phyloP scores from a whole-genome alignment of 1,139 yeast species.

The Lizanozyma gosingica region DNA sequence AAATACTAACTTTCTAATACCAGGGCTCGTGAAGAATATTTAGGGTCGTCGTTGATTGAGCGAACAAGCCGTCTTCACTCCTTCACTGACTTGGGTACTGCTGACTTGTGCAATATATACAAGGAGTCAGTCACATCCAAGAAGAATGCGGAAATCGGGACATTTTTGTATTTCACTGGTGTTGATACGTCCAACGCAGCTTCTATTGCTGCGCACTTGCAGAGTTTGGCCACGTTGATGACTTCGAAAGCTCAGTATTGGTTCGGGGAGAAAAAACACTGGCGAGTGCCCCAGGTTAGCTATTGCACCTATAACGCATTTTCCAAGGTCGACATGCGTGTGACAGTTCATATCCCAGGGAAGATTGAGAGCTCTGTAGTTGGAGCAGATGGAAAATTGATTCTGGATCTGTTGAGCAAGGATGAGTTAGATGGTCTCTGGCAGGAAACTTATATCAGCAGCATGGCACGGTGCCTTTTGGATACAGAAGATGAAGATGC shows the following conservation, averaged over 20 bases:
- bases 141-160: slow-evolving; percentile 35
- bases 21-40: slow-evolving; percentile 42
- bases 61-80: slow-evolving; percentile 43
- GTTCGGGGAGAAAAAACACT: slow-evolving; percentile 58
- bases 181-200: slow-evolving; percentile 51
- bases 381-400: slow-evolving; percentile 34
- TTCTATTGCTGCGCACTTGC: slow-evolving; percentile 62
- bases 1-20: slow-evolving; percentile 7
- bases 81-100: slow-evolving; percentile 66
- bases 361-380: slow-evolving; percentile 40
- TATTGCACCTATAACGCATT: slow-evolving; percentile 47
- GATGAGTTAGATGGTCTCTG: slow-evolving; percentile 34
- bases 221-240: slow-evolving; percentile 67
- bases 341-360: slow-evolving; percentile 64
- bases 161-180: slow-evolving; percentile 49
- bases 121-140: slow-evolving; percentile 36
- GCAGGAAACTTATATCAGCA: slow-evolving; percentile 66
- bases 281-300: slow-evolving; percentile 65
- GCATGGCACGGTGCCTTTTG: slow-evolving; percentile 57
- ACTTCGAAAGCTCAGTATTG: slow-evolving; percentile 48
- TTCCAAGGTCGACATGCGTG: slow-evolving; percentile 60
- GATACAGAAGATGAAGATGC: slow-evolving; percentile 60
- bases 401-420: slow-evolving; percentile 27
- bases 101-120: slow-evolving; percentile 74
- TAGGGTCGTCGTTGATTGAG: slow-evolving; percentile 43